A percentile compares a stretch with the other conserved stretches of the same genome.
Evolutionary conservation across 768 basidiomycete genomes (phyloP).

Genomic region (Lactarius pseudohatsudake): DNA sequence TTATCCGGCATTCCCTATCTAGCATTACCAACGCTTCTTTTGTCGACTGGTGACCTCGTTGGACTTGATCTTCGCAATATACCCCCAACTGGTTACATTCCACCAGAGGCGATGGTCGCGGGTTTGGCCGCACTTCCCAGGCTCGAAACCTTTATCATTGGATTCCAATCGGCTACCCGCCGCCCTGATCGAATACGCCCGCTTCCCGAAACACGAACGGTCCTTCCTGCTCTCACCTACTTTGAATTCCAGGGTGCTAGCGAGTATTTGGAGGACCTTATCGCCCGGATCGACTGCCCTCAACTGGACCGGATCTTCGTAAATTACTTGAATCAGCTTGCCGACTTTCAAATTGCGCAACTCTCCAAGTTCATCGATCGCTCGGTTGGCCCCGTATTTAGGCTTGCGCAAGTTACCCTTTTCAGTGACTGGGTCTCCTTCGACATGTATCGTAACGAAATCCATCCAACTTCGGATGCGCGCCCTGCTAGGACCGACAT

Average conservation of each 20-base stretch:
- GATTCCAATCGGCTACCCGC: neutral
- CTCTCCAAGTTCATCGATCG: neutral
- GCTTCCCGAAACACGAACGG: neutral
- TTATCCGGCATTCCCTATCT: neutral
- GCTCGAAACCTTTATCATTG: neutral
- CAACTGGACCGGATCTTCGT: neutral
- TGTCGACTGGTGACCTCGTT: neutral
- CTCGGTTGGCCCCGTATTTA: neutral
- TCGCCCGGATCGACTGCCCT: neutral
- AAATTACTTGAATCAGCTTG: neutral
- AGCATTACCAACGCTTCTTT: neutral
- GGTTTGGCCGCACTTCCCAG: neutral
- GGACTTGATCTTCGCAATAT: neutral
- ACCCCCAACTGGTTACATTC: neutral
- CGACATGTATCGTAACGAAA: neutral
- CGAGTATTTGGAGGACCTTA: neutral
- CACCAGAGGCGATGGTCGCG: neutral
- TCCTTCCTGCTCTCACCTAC: neutral
- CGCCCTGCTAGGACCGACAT: neutral
- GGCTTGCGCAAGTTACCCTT: neutral
- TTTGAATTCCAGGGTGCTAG: neutral
- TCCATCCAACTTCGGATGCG: neutral
- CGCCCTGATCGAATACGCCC: neutral
- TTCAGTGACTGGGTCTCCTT: neutral
- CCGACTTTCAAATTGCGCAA: neutral